Percentiles rank a stretch among this genome's conserved stretches.
Evolutionary conservation across 208 protist genomes (phyloP).

Genomic region (Leishmania gerbilli): DNA sequence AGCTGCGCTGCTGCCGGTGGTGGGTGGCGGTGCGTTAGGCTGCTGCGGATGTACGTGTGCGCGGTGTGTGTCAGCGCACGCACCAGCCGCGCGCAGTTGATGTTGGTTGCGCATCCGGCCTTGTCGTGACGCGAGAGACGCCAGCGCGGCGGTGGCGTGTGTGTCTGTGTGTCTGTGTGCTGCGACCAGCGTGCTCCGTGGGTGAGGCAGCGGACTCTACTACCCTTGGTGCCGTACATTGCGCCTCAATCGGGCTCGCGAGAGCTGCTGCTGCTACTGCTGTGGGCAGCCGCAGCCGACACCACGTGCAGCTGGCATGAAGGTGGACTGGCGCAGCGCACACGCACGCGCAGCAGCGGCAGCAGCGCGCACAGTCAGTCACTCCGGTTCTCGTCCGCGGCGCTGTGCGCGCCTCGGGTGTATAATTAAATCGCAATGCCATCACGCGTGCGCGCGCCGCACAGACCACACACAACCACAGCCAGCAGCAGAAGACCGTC

Average conservation of each 20-base stretch:
- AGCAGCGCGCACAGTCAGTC: slow-evolving; percentile 6
- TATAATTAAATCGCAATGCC: slow-evolving; percentile 16
- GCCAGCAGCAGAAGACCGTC: slow-evolving; percentile 8
- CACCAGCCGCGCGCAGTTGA: slow-evolving; percentile 23
- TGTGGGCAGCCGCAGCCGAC: slow-evolving; percentile 1
- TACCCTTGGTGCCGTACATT: slow-evolving; percentile 10
- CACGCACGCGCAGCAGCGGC: neutral
- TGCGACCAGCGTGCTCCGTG: slow-evolving; percentile 10
- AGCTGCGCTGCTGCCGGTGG: too few species aligned
- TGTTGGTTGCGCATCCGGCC: slow-evolving; percentile 20
- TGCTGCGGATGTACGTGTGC: neutral
- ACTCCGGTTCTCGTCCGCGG: neutral
- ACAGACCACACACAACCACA: neutral
- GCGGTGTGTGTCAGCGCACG: slow-evolving; percentile 18
- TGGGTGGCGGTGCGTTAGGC: neutral
- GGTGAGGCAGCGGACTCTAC: slow-evolving; percentile 18
- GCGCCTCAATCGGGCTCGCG: too few species aligned
- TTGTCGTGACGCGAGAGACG: slow-evolving; percentile 27
- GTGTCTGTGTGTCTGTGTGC: neutral
- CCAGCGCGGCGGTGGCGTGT: neutral
- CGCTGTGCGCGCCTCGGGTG: slow-evolving; percentile 12
- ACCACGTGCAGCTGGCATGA: slow-evolving; percentile 11
- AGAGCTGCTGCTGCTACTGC: too few species aligned
- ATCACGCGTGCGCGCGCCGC: slow-evolving; percentile 2
- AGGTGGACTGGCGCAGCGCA: slow-evolving; percentile 6